Conservation (phyloP, 169 alveolate species). For the Cryptosporidium parvum region DNA sequence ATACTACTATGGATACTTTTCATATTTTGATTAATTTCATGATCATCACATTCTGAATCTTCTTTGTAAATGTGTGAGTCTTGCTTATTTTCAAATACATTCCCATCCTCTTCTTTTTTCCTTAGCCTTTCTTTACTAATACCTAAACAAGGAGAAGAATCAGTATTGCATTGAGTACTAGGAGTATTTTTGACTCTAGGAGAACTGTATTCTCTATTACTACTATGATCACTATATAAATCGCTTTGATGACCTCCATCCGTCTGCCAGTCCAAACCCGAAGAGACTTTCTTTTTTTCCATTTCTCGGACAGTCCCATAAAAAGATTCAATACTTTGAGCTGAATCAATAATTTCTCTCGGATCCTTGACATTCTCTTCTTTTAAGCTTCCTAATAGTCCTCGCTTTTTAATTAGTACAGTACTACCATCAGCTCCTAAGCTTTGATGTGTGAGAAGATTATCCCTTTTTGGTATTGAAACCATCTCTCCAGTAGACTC, state of each 20-base stretch:
- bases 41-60: background rate
- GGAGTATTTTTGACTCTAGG: constrained; percentile 47
- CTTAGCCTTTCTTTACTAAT: background rate
- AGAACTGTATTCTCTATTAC: background rate
- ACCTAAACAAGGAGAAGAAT: constrained; percentile 28
- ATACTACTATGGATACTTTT: background rate
- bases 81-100: background rate
- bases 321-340: constrained; percentile 10
- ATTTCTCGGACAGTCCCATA: constrained; percentile 3
- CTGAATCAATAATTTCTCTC: constrained; percentile 40
- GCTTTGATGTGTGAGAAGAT: background rate
- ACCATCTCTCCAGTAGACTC: constrained; percentile 28
- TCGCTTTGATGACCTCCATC: background rate
- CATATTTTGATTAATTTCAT: background rate
- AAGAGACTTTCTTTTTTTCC: background rate
- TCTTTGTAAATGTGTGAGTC: background rate
- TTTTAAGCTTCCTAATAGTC: constrained; percentile 2
- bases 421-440: background rate
- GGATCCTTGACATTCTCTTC: constrained; percentile 52
- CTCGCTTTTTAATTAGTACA: constrained; percentile 9
- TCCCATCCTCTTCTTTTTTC: background rate
- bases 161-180: constrained; percentile 53
- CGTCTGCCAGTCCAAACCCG: constrained; percentile 31
- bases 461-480: constrained; percentile 12
- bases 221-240: background rate